Evolutionary conservation across 495 filamentous ascomycete genomes (phyloP), one percentile per base, ranked within the genome.

Genomic region (Ramalina intermedia): DNA sequence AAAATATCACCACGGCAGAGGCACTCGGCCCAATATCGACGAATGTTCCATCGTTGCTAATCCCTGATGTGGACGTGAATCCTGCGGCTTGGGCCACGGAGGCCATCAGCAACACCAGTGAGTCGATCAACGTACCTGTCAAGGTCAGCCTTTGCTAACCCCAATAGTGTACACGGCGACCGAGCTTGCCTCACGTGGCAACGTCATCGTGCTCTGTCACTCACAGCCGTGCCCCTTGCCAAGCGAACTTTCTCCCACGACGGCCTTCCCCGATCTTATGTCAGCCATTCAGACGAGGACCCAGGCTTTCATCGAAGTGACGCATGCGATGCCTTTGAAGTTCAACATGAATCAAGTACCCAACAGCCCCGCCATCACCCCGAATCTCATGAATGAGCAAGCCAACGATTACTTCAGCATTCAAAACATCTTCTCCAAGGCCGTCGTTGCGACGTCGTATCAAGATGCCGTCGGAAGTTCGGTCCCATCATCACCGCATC

Each of bases 261-360:
- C 55, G 14, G 44, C 51, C 12, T 57, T 54, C 21, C 37, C 39
- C 14, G 44, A 38, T n/a, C 38, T 53, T 4, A 11, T 53, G 18
- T 43, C 41, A 16, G 42, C 46, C 14, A 46, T 55, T 1, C 42
- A 50, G 35, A 41, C 43, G 7, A 41, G 38, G 20, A 49, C 38
- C 63, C 13, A 63, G 65, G 66, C 67, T 2, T 81, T 74, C 58
- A 78, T 82, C 58, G 78, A 80, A 47, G 68, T 82, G 44, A 76
- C 75, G 43, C 76, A 82, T 51, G 78, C 77, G 6, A 75, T 82
- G 2, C 78, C 76, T 1, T 69, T 73, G 42, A 73, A 75, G 42
- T 82, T 79, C 63, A 79, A 69, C 51, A 71, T 82, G 38, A 70
- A 67, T 23, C 78, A 79, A 52, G 66, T 82, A 1, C 78, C 78